A percentile compares a stretch with the other conserved stretches of the same genome.
Conservation (phyloP, 2,329 filamentous ascomycete species). For the Penicillium brevicompactum region DNA sequence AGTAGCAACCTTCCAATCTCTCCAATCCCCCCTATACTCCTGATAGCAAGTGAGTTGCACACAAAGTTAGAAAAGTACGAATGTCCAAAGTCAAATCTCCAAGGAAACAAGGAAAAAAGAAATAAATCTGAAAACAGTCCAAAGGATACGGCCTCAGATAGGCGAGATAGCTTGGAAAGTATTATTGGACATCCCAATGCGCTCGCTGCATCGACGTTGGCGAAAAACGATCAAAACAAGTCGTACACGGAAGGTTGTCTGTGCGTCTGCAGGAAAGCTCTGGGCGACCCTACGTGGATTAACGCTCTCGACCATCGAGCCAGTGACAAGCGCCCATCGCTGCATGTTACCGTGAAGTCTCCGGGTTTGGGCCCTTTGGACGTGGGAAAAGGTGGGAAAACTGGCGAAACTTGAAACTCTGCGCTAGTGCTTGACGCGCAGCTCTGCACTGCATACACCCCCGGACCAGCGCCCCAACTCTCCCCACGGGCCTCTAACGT, state of each 20-base stretch:
- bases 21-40: too few species aligned
- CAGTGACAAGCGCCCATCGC: constrained; percentile 12
- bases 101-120: too few species aligned
- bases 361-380: background rate
- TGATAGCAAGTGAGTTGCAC: too few species aligned
- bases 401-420: background rate
- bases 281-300: background rate
- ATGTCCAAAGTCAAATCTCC: too few species aligned
- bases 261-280: constrained; percentile 11
- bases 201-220: background rate
- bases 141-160: background rate
- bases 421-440: background rate
- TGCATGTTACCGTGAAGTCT: constrained; percentile 18
- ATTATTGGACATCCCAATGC: background rate
- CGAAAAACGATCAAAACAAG: background rate
- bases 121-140: background rate
- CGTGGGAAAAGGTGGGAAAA: too few species aligned
- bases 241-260: constrained; percentile 7
- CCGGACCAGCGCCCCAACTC: background rate
- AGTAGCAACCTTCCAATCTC: too few species aligned
- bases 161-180: background rate
- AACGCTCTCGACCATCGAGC: background rate
- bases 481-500: background rate
- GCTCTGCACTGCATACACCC: background rate
- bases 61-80: too few species aligned